Evolutionary conservation across 148 eudicot genomes (phyloP), one percentile per base, ranked within the genome.

Genomic region (Vaccinium macrocarpon): DNA sequence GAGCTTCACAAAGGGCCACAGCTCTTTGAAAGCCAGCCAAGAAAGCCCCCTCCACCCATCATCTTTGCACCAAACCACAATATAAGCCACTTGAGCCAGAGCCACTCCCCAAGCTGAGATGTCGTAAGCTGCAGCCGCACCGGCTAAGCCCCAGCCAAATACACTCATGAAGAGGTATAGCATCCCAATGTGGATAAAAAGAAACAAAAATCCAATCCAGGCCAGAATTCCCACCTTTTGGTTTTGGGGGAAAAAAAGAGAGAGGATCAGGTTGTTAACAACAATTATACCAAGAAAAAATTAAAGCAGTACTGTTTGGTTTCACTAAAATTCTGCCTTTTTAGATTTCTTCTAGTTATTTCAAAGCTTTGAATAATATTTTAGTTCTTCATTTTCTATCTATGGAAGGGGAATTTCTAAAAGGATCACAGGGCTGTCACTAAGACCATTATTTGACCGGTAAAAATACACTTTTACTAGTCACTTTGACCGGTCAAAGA

Each of bases 41-140:
- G 98, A 93, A 14, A 93, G 85, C 29, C 99, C 99, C 29, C 76
- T 90, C 99, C 99, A 96, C 62, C 91, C 92, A 81, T 89, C 98
- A 82, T 90, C 98, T 73, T 90, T 87, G 55, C 99, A 96, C 98
- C 99, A 94, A 13, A 90, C 91, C 16, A 93, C 88, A 5, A 94
- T 89, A 62, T 94, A 96, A 25, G 81, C 88, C 29, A 89, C 85
- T 83, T 96, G 99, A 42, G 94, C 97, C 87, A 94, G 15, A 0
- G 94, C 92, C 19, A 96, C 89, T 6, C 86, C 93, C 99, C 99
- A 96, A 25, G 90, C 95, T 5, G 99, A 93, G 15, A 96, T n/a
- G 82, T 93, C 90, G 27, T 90, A 94, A 1, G 98, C 98, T 7
- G 82, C 90, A 1, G 99, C 98, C 1, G 99, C 99, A 14, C 99